Percentiles rank a stretch among this genome's conserved stretches.
Evolutionary conservation across 2,329 filamentous ascomycete species (phyloP).

Genomic region (Colletotrichum musae): DNA sequence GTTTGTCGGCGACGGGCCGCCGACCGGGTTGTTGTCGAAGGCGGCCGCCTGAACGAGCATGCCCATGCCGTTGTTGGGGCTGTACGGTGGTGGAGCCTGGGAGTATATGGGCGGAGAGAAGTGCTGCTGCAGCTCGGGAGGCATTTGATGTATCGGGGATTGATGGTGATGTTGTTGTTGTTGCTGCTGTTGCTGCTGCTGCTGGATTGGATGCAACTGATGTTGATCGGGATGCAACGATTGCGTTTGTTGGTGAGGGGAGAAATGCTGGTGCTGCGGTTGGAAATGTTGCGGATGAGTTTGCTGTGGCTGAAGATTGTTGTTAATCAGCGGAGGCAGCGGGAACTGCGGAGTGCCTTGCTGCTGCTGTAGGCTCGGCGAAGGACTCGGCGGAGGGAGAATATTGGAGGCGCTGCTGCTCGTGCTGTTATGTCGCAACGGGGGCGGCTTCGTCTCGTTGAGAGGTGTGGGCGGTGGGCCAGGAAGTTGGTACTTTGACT

Average conservation of each 20-base stretch:
- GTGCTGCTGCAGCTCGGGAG: conserved; percentile 37
- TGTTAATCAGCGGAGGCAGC: conserved; percentile 27
- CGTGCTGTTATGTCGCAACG: conserved; percentile 25
- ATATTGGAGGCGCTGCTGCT: conserved; percentile 41
- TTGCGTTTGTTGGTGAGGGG: conserved; percentile 25
- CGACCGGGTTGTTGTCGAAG: conserved; percentile 51
- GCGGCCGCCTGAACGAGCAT: conserved; percentile 57
- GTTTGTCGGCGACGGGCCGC: conserved; percentile 23
- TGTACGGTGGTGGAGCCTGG: conserved; percentile 41
- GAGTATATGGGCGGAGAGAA: conserved; percentile 40
- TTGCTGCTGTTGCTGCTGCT: conserved; percentile 33
- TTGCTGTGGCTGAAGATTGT: conserved; percentile 16
- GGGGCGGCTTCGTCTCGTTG: conserved; percentile 28
- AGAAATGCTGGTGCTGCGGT: conserved; percentile 18
- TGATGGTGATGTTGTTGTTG: conserved; percentile 39
- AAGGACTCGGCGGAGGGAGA: conserved; percentile 42
- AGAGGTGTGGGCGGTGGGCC: conserved; percentile 32
- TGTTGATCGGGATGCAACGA: conserved; percentile 25
- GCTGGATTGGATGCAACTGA: conserved; percentile 7
- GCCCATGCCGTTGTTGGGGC: conserved; percentile 53
- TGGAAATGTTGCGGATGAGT: conserved; percentile 20
- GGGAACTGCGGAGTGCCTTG: conserved; percentile 29
- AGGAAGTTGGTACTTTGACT: conserved; percentile 36
- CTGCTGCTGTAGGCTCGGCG: conserved; percentile 34
- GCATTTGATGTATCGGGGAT: conserved; percentile 41